Base-by-base conservation (phyloP, 2,329 filamentous ascomycete species). In the Paramyrothecium sp. region DNA sequence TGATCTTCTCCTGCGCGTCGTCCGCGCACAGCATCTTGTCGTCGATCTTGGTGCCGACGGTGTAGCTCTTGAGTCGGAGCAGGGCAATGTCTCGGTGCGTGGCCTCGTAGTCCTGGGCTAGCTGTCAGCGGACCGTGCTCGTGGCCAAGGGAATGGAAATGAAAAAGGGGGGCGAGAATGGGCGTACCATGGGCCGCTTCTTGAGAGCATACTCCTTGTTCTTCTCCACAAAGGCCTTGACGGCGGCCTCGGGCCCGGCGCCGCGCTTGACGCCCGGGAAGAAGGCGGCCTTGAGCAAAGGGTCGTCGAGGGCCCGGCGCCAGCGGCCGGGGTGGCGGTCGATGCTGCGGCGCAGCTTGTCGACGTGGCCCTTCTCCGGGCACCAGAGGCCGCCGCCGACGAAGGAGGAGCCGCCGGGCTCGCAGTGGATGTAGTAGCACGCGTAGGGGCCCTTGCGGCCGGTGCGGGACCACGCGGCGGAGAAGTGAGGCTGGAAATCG, bases 371-470 rank as follows among this genome's bases (percentile, higher is more conserved):
- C 2, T 84, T 82, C 54, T 92, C 89, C 2, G 91, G 91, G 65
- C 88, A 84, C 91, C 91, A 97, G 17, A 96, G 76, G 1, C 93
- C 92, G 51, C 91, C 91, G 57, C 90, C 92, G 47, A 96, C 78
- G 64, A 94, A 90, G 68, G 86, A 89, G 68, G 86, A 89, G 53
- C 82, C 77, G 3, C 78, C 79, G 12, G 92, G 91, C 69, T 94
- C 85, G 61, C 91, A 82, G 71, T 96, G 92, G 20, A 97, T 76
- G 74, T 96, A 97, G 75, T 97, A 97, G 68, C 87, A 89, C 7
- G 92, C 92, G 72, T 95, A 96, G 11, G 90, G 88, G 0, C 91
- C 91, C 73, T 97, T 96, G 55, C 90, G 84, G 20, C 92, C 92
- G 0, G 92, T 96, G 20, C 92, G 87, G 56, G 90, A 95, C 86